A percentile compares a stretch with the other conserved stretches of the same genome.
Conservation (phyloP, 2,329 filamentous ascomycete genomes). For the Penicillium sp. region DNA sequence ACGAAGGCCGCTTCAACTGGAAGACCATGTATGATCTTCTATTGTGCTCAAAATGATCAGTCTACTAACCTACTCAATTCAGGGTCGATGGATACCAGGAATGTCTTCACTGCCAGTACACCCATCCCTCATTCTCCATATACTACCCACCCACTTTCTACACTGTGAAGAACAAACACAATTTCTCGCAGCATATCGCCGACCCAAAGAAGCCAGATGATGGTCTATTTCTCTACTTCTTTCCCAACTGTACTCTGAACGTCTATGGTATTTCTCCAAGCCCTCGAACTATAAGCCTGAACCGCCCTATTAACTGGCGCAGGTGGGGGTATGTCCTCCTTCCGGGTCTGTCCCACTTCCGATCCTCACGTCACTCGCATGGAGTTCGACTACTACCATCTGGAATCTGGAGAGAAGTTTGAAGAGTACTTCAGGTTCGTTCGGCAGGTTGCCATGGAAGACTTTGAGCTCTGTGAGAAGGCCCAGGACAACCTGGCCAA, state of each 20-base stretch:
- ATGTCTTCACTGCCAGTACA: conserved; percentile 57
- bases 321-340: conserved; percentile 54
- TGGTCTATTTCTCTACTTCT: conserved; percentile 56
- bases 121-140: conserved; percentile 53
- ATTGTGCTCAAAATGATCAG: not conserved
- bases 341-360: conserved; percentile 51
- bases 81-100: conserved; percentile 57
- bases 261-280: conserved; percentile 42
- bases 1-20: conserved; percentile 56
- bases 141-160: conserved; percentile 55
- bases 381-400: conserved; percentile 58
- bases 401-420: conserved; percentile 50
- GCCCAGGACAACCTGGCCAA: conserved; percentile 52
- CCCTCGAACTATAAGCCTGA: no score
- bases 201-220: conserved; percentile 52
- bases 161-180: conserved; percentile 51
- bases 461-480: conserved; percentile 55
- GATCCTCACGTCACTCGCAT: conserved; percentile 50
- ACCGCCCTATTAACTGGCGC: no score
- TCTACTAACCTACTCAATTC: not conserved
- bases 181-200: conserved; percentile 55
- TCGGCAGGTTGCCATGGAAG: conserved; percentile 53
- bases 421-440: conserved; percentile 56
- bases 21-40: conserved; percentile 49
- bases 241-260: conserved; percentile 54